A percentile compares a stretch with the other conserved stretches of the same genome.
Conservation (phyloP, 495 filamentous ascomycete genomes). For the Aspergillus ellipticus region DNA sequence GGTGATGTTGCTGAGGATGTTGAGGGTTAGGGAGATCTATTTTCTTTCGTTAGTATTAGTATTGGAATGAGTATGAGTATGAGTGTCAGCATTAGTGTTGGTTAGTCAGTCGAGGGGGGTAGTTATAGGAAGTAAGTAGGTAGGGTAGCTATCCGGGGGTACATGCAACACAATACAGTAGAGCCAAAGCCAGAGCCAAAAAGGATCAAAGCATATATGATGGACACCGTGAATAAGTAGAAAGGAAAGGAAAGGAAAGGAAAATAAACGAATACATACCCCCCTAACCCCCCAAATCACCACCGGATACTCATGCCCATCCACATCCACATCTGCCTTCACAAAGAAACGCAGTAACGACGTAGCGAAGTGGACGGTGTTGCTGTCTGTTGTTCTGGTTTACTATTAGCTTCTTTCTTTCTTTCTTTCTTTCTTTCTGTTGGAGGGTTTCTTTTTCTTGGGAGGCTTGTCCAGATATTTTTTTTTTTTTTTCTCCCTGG, state of each 20-base stretch:
- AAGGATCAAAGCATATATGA: too few species aligned
- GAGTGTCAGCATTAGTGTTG: too few species aligned
- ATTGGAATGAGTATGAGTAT: neutral
- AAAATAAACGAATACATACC: constrained; percentile 52
- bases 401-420: constrained; percentile 5
- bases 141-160: too few species aligned
- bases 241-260: constrained; percentile 5
- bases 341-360: constrained; percentile 59
- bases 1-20: constrained; percentile 82
- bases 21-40: constrained; percentile 82
- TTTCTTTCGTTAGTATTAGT: neutral
- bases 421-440: too few species aligned
- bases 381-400: constrained; percentile 78
- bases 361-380: constrained; percentile 68
- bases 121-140: constrained; percentile 9
- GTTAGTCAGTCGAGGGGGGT: too few species aligned
- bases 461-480: too few species aligned
- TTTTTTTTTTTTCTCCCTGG: too few species aligned
- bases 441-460: too few species aligned
- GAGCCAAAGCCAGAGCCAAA: too few species aligned
- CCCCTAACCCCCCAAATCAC: constrained; percentile 65
- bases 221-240: too few species aligned
- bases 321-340: too few species aligned
- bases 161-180: too few species aligned
- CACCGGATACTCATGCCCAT: constrained; percentile 36